Conservation (phyloP, 768 basidiomycete species). For the Hypholoma fasciculare region DNA sequence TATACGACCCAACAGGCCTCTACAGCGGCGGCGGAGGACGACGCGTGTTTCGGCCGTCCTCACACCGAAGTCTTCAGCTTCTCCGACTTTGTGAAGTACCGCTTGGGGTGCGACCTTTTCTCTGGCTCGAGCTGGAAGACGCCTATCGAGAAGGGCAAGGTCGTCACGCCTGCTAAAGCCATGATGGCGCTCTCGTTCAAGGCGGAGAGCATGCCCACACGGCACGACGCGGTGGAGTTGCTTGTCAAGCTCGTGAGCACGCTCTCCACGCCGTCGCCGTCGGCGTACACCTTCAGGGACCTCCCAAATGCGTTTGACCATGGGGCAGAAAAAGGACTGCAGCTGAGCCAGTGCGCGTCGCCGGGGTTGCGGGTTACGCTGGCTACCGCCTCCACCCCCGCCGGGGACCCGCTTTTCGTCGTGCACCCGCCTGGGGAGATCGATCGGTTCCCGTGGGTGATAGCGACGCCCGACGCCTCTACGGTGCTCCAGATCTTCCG, state of each 20-base stretch:
- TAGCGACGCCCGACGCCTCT: neutral
- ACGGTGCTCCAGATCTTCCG: slow-evolving; percentile 5
- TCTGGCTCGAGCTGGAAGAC: neutral
- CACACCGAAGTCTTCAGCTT: neutral
- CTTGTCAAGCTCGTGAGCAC: no score
- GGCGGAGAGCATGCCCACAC: no score
- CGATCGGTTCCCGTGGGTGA: neutral
- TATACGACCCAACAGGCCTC: no score
- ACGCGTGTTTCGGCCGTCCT: neutral
- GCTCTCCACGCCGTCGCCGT: no score
- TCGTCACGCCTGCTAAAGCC: neutral
- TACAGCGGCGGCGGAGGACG: no score
- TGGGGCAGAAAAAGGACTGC: no score
- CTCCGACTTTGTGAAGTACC: neutral
- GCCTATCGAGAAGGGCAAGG: neutral
- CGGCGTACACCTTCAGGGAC: no score
- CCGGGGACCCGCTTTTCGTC: neutral
- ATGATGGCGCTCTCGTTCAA: neutral
- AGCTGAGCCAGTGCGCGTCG: no score
- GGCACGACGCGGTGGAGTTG: no score
- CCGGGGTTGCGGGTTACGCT: neutral
- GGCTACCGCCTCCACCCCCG: neutral
- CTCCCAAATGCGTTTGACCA: no score
- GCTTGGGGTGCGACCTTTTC: neutral
- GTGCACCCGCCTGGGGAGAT: slow-evolving; percentile 22